Percentiles rank a stretch among this genome's conserved stretches.
Evolutionary conservation across 2,329 filamentous ascomycete species (phyloP).

Genomic region (Amylocarpus encephaloides): DNA sequence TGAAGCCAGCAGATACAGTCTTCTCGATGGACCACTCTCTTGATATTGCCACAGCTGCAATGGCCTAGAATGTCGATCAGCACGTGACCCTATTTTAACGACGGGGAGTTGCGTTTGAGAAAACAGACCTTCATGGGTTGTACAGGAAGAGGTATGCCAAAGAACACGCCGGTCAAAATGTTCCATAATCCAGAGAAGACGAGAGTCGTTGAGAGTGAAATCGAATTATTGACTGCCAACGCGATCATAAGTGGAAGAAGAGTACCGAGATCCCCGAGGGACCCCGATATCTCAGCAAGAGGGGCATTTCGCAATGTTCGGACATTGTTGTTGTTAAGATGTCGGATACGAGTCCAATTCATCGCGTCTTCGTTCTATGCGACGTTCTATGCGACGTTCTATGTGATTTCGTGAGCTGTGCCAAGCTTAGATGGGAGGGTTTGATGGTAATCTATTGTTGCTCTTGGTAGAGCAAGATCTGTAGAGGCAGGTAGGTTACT

Average conservation of each 20-base stretch:
- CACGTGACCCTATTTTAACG: conserved; percentile 2
- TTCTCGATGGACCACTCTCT: conserved; percentile 58
- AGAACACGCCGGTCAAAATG: conserved; percentile 70
- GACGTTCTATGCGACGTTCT: too few species aligned
- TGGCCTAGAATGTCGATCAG: conserved; percentile 50
- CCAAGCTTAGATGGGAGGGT: too few species aligned
- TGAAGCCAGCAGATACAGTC: conserved; percentile 76
- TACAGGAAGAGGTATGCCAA: conserved; percentile 85
- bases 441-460: too few species aligned
- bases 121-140: conserved; percentile 67
- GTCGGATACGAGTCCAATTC: conserved; percentile 20
- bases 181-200: conserved; percentile 88
- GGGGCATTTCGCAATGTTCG: conserved; percentile 48
- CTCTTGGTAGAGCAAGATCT: too few species aligned
- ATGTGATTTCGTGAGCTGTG: too few species aligned
- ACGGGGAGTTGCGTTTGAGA: not conserved
- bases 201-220: conserved; percentile 76
- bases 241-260: conserved; percentile 85
- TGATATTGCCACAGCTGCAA: conserved; percentile 82
- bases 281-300: conserved; percentile 76
- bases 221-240: conserved; percentile 68
- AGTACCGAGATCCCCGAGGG: conserved; percentile 83
- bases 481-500: too few species aligned
- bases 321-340: conserved; percentile 42
- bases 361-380: conserved; percentile 8